Evolutionary conservation across 129 eudicot species (phyloP).

Genomic region (Cynara cardunculus): DNA sequence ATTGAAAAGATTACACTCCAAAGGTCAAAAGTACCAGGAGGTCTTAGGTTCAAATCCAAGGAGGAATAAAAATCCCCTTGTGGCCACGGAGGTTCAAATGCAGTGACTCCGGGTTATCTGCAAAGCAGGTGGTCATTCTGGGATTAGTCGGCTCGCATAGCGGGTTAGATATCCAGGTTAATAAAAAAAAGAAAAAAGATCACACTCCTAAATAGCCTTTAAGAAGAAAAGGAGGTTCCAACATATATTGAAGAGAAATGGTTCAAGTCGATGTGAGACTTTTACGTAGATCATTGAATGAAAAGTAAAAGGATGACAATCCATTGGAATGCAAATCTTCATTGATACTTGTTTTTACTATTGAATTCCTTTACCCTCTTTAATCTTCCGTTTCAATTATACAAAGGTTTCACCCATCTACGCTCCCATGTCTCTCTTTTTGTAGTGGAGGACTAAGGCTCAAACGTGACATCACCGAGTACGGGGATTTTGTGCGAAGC

Average conservation of each 20-base stretch:
- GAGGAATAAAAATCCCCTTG: too few species aligned
- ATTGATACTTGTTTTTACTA: background rate
- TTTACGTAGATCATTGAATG: background rate
- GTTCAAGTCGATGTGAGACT: background rate
- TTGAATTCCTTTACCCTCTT: background rate
- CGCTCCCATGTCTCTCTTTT: background rate
- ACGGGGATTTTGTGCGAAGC: slow-evolving; percentile 92
- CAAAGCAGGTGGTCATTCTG: too few species aligned
- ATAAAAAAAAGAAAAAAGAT: too few species aligned
- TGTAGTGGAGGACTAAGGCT: slow-evolving; percentile 90
- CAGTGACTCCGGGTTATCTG: too few species aligned
- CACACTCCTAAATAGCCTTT: background rate
- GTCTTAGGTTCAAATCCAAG: too few species aligned
- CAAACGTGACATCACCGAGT: slow-evolving; percentile 98
- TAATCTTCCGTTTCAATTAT: background rate
- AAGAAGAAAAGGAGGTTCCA: background rate
- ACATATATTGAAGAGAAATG: background rate
- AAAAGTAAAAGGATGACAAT: background rate
- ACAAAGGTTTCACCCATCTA: background rate
- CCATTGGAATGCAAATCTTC: background rate
- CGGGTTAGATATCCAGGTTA: too few species aligned
- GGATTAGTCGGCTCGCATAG: too few species aligned
- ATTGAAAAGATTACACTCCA: background rate
- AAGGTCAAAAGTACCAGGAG: too few species aligned
- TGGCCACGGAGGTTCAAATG: too few species aligned